These are phyloP conservation scores for Bjerkandera adusta DNA, from an alignment of 1,284 basidiomycete species.

Conservation along the genomic window DNA sequence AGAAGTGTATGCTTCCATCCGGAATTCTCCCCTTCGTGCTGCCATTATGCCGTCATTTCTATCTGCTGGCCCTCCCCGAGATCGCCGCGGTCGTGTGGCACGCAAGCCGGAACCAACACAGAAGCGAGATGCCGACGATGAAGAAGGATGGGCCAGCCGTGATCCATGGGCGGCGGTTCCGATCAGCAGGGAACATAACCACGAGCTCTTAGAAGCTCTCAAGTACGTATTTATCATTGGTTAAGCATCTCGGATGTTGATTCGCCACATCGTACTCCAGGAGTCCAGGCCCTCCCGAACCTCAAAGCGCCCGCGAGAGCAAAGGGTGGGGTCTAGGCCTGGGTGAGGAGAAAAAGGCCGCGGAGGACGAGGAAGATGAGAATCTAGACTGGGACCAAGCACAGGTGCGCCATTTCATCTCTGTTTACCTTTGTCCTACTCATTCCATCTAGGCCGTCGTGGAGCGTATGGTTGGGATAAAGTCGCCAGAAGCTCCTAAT, in stretches of 20 bases:
- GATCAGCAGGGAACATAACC: too few species aligned
- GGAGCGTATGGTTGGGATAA: constrained; percentile 66
- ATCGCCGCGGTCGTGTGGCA: constrained; percentile 72
- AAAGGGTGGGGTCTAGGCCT: constrained; percentile 66
- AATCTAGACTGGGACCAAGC: constrained; percentile 62
- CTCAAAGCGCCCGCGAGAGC: constrained; percentile 39
- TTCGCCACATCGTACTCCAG: constrained; percentile 23
- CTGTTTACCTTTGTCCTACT: not conserved
- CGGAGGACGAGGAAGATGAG: constrained; percentile 32
- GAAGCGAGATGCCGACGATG: constrained; percentile 34
- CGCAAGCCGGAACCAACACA: constrained; percentile 37
- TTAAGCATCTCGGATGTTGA: not conserved
- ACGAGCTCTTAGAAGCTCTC: constrained; percentile 57
- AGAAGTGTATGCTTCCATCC: too few species aligned
- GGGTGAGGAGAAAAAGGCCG: constrained; percentile 44
- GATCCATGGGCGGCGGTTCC: too few species aligned
- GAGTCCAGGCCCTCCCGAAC: constrained; percentile 55
- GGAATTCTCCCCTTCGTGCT: too few species aligned
- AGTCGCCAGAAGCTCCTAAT: too few species aligned
- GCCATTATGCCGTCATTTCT: constrained; percentile 61
- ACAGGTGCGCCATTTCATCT: constrained; percentile 41
- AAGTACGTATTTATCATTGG: constrained; percentile 31
- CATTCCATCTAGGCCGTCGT: constrained; percentile 44
- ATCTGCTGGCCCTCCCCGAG: constrained; percentile 67
- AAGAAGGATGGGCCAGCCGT: too few species aligned